These are phyloP conservation scores for Inga oerstediana DNA, from an alignment of 306 rosid genomes.

Conservation along the genomic window DNA sequence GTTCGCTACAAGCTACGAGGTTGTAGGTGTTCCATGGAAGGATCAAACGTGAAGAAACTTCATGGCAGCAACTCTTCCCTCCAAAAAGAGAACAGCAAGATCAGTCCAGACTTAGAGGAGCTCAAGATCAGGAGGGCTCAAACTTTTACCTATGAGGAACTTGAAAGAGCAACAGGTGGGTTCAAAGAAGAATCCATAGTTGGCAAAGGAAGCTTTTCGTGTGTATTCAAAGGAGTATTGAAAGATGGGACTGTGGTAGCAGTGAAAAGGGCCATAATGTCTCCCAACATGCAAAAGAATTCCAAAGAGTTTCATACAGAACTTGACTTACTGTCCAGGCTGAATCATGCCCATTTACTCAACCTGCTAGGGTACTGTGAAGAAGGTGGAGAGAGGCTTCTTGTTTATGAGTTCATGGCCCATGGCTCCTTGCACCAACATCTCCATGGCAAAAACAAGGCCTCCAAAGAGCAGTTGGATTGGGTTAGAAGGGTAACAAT, in stretches of 20 bases:
- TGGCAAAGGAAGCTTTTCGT: constrained; percentile 90
- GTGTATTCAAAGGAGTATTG: constrained; percentile 63
- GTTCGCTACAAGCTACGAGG: constrained; percentile 59
- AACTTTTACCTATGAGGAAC: constrained; percentile 67
- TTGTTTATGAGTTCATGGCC: constrained; percentile 33
- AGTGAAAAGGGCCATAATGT: constrained; percentile 67
- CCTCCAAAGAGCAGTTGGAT: constrained; percentile 70
- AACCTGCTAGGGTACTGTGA: constrained; percentile 74
- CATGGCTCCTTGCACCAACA: constrained; percentile 23
- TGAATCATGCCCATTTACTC: constrained; percentile 75
- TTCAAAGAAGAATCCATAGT: constrained; percentile 66
- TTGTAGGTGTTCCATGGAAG: constrained; percentile 42
- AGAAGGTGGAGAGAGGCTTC: constrained; percentile 72
- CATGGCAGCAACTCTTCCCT: constrained; percentile 43
- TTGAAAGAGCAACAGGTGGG: constrained; percentile 65
- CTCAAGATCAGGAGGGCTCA: constrained; percentile 73
- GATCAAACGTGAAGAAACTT: constrained; percentile 41
- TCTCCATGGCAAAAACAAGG: constrained; percentile 10
- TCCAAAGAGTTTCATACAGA: constrained; percentile 79
- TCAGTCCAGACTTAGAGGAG: constrained; percentile 51
- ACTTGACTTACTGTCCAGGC: constrained; percentile 64
- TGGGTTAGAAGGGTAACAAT: constrained; percentile 75
- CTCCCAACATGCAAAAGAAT: constrained; percentile 66
- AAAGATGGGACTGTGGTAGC: constrained; percentile 76
- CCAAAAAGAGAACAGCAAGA: constrained; percentile 52